phyloP scores from a whole-genome alignment of 164 flowering plant species.

The Houttuynia cordata region DNA sequence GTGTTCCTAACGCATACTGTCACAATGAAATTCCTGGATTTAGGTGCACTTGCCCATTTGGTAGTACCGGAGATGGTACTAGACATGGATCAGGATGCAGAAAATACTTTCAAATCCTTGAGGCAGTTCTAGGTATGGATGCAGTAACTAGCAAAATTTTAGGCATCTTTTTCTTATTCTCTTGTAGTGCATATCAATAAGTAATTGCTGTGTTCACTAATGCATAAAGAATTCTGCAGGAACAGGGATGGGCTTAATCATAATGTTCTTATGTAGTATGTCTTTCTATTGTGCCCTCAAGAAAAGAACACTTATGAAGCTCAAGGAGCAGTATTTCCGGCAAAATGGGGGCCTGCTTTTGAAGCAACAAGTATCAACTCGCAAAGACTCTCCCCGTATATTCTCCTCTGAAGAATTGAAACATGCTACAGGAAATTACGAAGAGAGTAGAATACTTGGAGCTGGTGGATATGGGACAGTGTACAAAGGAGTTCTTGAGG shows the following conservation, averaged over 20 bases:
- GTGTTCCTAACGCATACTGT: conserved; percentile 14
- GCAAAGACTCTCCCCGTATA: conserved; percentile 20
- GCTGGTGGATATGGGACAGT: conserved; percentile 36
- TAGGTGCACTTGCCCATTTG: conserved; percentile 19
- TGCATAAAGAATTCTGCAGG: conserved; percentile 4
- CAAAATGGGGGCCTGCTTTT: conserved; percentile 38
- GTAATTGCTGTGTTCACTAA: background rate
- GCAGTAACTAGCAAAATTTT: background rate
- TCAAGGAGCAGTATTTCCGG: conserved; percentile 25
- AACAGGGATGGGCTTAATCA: conserved; percentile 10
- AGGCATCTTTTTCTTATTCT: background rate
- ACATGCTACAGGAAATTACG: conserved; percentile 31
- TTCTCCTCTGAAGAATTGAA: conserved; percentile 30
- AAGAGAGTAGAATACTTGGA: conserved; percentile 24
- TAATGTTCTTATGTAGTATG: conserved; percentile 12
- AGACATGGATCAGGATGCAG: conserved; percentile 19
- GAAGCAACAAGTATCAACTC: conserved; percentile 17
- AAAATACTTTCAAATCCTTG: conserved; percentile 13
- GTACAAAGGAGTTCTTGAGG: conserved; percentile 24
- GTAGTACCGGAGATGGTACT: conserved; percentile 22
- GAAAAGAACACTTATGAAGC: conserved; percentile 20
- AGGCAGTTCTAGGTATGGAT: conserved; percentile 18
- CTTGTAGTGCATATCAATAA: background rate
- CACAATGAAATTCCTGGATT: conserved; percentile 14
- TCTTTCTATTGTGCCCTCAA: conserved; percentile 17